Base-by-base conservation (phyloP, 2,329 filamentous ascomycete species). In the Trichoderma sp. region DNA sequence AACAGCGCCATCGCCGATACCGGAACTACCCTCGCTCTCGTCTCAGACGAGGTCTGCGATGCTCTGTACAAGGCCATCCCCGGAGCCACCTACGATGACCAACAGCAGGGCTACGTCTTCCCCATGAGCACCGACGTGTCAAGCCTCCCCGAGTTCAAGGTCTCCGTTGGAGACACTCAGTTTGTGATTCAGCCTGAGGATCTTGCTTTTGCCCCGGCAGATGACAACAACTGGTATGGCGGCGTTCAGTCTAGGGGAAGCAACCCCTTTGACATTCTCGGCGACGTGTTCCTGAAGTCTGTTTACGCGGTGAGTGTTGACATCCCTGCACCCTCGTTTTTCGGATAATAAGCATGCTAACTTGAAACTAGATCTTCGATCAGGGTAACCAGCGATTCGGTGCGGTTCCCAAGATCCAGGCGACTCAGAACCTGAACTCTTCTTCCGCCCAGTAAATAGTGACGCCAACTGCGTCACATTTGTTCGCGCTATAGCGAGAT, bases 21-120 rank as follows among this genome's bases (percentile, higher is more conserved):
- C 7, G 90, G 90, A 73, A 91, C 90, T 32, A 90, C 89, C 1
- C 84, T 92, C 68, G 82, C 92, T 73, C 83, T 91, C 56, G 85
- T 89, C 73, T 87, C 89, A 77, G 80, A 85, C 51, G 78, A 81
- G 30, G 83, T 90, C 63, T 83, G 85, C 36, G 76, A 83, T 4
- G 82, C 76, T 18, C 88, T 88, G 79, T 88, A 86, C 77, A 74
- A 78, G 36, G 79, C 84, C 60, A 82, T 88, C 9, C 74, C 77
- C 1, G 84, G 84, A 15, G 85, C 86, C 1, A 73, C 74, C 21
- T 78, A 84, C 62, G 80, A 84, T 73, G 71, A 78, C 2, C 70
- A 79, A 9, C 80, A 81, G 3, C 85, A 85, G 12, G 85, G 85
- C 6, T 80, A 85, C 72, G 82, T 81, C 5, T 82, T 87, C 65